phyloP scores from a whole-genome alignment of 139 green algal species.

The Pycnococcus provasolii region DNA sequence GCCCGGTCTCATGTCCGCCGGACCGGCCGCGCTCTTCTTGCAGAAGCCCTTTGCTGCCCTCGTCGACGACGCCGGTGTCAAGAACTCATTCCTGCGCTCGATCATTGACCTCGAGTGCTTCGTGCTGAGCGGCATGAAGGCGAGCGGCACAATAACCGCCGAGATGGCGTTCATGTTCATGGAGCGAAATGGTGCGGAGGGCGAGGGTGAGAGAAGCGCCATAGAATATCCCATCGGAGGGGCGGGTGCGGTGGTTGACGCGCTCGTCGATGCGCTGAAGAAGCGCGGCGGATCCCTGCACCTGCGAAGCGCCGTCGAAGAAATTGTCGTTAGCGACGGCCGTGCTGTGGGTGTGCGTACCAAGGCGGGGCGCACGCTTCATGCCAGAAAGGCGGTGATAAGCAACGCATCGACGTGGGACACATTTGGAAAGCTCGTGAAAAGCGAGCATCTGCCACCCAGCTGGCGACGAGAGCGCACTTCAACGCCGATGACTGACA shows the following conservation, averaged over 20 bases:
- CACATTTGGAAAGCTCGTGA: slow-evolving; percentile 48
- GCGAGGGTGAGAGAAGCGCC: slow-evolving; percentile 20
- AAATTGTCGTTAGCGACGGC: slow-evolving; percentile 47
- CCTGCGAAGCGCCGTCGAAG: slow-evolving; percentile 55
- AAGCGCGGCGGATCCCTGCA: slow-evolving; percentile 56
- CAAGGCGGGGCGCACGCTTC: background rate
- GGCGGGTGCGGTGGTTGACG: slow-evolving; percentile 50
- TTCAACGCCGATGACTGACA: slow-evolving; percentile 36
- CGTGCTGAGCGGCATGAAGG: slow-evolving; percentile 45
- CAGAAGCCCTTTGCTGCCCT: slow-evolving; percentile 22
- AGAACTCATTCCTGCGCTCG: slow-evolving; percentile 46
- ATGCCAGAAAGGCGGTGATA: slow-evolving; percentile 43
- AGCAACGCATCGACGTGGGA: slow-evolving; percentile 77
- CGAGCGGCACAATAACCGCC: slow-evolving; percentile 29
- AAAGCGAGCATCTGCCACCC: slow-evolving; percentile 10
- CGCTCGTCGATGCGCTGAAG: slow-evolving; percentile 56
- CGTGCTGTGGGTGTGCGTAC: slow-evolving; percentile 44
- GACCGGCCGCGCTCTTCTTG: slow-evolving; percentile 18
- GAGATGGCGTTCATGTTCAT: slow-evolving; percentile 66
- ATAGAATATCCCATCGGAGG: slow-evolving; percentile 37
- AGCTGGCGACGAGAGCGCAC: background rate
- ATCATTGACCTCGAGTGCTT: slow-evolving; percentile 76
- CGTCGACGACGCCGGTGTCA: slow-evolving; percentile 37
- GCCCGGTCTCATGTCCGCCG: slow-evolving; percentile 18
- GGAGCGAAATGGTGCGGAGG: slow-evolving; percentile 60